These are phyloP conservation scores for Aspergillus brunneoviolaceus DNA, from an alignment of 2,329 filamentous ascomycete genomes.

Conservation along the genomic window DNA sequence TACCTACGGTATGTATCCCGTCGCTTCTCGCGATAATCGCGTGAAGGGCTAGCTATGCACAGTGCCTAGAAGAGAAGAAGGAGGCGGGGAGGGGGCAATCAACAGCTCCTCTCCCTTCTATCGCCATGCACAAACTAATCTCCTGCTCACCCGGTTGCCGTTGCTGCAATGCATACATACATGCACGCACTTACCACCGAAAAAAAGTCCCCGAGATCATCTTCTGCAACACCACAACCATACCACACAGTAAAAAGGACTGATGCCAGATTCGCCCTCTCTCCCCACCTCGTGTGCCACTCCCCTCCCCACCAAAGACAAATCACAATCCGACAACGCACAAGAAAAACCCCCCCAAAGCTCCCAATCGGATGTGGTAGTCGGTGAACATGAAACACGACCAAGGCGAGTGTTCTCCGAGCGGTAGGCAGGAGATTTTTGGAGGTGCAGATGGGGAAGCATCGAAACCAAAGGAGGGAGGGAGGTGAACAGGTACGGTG, in stretches of 20 bases:
- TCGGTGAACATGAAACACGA: constrained; percentile 5
- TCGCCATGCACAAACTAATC: neutral
- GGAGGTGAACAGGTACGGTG: neutral
- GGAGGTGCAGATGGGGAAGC: neutral
- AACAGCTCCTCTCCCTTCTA: too few relatives aligned
- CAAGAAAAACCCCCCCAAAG: neutral
- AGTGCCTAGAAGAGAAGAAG: too few relatives aligned
- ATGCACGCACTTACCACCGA: constrained; percentile 4
- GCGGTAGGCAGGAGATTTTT: too few relatives aligned
- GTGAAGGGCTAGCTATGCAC: neutral
- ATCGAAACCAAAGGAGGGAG: neutral
- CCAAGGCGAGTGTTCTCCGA: neutral
- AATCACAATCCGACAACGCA: constrained; percentile 13
- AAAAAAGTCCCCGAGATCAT: constrained; percentile 7
- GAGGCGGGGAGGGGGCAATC: neutral
- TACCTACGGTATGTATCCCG: neutral
- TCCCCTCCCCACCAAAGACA: neutral
- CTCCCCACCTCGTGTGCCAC: neutral
- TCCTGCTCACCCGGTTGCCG: neutral
- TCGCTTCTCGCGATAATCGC: constrained; percentile 11
- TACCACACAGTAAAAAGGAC: too few relatives aligned
- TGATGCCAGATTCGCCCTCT: neutral
- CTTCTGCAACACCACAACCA: neutral
- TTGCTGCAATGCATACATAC: constrained; percentile 9
- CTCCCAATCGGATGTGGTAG: too few relatives aligned